Evolutionary conservation across 768 basidiomycete species (phyloP).

Genomic region (Mycena kentingensis): DNA sequence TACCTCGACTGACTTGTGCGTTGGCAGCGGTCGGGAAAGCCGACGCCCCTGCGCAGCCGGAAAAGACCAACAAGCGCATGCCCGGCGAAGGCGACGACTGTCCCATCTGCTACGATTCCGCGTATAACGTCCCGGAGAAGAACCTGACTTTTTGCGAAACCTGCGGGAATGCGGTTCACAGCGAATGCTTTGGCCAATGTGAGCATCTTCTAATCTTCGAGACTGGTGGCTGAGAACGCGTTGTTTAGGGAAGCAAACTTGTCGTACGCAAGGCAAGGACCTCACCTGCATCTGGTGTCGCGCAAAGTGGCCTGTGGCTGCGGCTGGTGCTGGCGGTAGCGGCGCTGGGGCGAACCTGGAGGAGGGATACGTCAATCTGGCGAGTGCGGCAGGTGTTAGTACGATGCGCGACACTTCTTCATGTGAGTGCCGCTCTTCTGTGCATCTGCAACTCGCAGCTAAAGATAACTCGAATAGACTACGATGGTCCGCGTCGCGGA

Average conservation of each 20-base stretch:
- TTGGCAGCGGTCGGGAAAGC: constrained; percentile 58
- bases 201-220: constrained; percentile 21
- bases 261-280: constrained; percentile 37
- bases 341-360: constrained; percentile 20
- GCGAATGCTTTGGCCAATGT: constrained; percentile 79
- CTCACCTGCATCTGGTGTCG: constrained; percentile 83
- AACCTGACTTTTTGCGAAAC: constrained; percentile 60
- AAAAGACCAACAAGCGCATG: constrained; percentile 42
- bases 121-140: constrained; percentile 52
- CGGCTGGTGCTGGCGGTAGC: constrained; percentile 24
- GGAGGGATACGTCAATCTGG: constrained; percentile 65
- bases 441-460: background rate
- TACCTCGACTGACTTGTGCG: constrained; percentile 51
- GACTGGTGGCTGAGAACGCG: background rate
- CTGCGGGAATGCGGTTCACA: constrained; percentile 73
- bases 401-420: constrained; percentile 66
- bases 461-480: constrained; percentile 35
- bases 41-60: too few relatives aligned
- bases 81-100: constrained; percentile 73
- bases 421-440: constrained; percentile 47
- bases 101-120: constrained; percentile 75
- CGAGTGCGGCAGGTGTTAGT: constrained; percentile 56
- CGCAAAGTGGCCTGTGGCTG: constrained; percentile 48
- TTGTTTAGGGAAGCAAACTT: constrained; percentile 36
- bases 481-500: constrained; percentile 41